Evolutionary conservation across 108 stramenopile genomes (phyloP), one percentile per base, ranked within the genome.

Genomic region (Cafeteria roenbergensis): DNA sequence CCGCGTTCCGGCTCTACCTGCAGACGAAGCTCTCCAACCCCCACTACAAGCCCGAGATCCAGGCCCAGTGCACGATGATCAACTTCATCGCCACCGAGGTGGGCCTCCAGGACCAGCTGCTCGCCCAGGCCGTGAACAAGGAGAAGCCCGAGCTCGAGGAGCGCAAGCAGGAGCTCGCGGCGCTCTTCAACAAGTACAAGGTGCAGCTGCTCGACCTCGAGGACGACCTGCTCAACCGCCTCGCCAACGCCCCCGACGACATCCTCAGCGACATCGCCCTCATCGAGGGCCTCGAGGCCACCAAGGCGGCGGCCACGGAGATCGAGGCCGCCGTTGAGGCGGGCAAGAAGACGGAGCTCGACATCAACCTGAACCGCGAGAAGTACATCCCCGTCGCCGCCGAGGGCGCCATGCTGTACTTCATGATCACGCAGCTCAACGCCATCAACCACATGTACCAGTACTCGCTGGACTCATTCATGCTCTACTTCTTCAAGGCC

Each of bases 341-440:
- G 42, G 89, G 88, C 32, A 80, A 85, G 71, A 75, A 80, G 36
- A 87, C 88, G 1, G 78, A 88, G 68, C 70, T 70, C 28, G 83
- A 87, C 53, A 88, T 91, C 56, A 82, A 83, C 65, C 63, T 78
- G 64, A 88, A 88, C 17, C 81, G 90, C 36, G 88, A 91, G 70
- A 65, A 77, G 48, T 91, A 90, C 81, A 73, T 89, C 1, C 80
- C 80, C 20, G 86, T 88, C 65, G 90, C 90, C 29, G 71, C 86
- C 0, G 90, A 91, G 66, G 90, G 88, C 25, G 89, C 90, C n/a
- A 91, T 91, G 90, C 78, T 91, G 12, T 91, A 91, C 75, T 90
- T 91, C 81, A 77, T 90, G 55, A 78, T 91, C 35, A 91, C 90
- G 0, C 85, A 88, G 61, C 78, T 91, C 38, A 85, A 75, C 62